A percentile compares a stretch with the other conserved stretches of the same genome.
Evolutionary conservation across 2,329 filamentous ascomycete genomes (phyloP).

Genomic region (Thelonectria rubi): DNA sequence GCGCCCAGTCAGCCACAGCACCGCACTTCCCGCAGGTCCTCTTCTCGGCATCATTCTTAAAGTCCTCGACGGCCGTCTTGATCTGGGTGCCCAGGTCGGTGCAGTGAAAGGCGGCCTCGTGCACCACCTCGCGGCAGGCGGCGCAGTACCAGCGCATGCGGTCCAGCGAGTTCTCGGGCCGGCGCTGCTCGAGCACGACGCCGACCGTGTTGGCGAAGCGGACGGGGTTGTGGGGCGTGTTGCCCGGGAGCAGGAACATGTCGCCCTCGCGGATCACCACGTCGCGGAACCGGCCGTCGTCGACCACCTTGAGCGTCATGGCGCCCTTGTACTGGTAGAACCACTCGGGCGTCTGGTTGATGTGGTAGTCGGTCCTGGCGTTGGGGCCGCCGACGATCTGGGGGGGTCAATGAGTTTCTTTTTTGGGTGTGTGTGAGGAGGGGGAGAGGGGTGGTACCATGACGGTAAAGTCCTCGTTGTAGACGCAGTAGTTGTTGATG

Average conservation of each 20-base stretch:
- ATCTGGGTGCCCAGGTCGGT: constrained; percentile 94
- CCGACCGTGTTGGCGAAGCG: constrained; percentile 95
- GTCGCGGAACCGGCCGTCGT: constrained; percentile 77
- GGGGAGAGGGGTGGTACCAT: constrained; percentile 64
- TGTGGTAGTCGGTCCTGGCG: constrained; percentile 96
- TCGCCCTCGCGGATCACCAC: constrained; percentile 91
- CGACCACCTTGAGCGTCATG: constrained; percentile 93
- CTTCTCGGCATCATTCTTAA: constrained; percentile 72
- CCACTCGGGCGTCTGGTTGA: constrained; percentile 96
- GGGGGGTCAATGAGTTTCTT: background rate
- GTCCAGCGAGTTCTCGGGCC: constrained; percentile 76
- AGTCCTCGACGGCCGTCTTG: constrained; percentile 86
- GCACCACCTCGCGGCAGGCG: constrained; percentile 74
- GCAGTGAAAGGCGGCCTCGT: constrained; percentile 88
- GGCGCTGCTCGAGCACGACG: constrained; percentile 86
- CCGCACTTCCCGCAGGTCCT: constrained; percentile 84
- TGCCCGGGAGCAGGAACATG: constrained; percentile 91
- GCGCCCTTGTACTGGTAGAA: constrained; percentile 96
- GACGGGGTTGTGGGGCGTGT: constrained; percentile 96
- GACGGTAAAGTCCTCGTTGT: constrained; percentile 83
- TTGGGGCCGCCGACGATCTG: constrained; percentile 95
- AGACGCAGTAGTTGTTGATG: constrained; percentile 97
- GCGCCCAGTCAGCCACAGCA: constrained; percentile 75
- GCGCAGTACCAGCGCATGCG: constrained; percentile 90
- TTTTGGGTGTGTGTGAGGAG: background rate